Base-by-base conservation (phyloP, 495 filamentous ascomycete species). In the Aspergillus bertholletiae region DNA sequence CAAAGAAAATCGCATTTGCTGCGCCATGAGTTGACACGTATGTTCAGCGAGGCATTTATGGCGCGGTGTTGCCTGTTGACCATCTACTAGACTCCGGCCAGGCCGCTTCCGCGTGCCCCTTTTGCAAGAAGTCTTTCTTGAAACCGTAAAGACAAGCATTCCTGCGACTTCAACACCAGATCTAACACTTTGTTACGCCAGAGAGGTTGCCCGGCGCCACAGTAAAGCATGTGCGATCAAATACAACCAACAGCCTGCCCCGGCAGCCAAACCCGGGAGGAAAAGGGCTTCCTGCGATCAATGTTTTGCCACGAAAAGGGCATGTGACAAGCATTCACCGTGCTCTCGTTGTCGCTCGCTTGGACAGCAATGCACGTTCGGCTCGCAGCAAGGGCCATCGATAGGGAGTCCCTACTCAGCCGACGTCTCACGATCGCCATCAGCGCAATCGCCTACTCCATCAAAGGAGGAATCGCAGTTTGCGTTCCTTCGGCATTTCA, bases 371-470 rank as follows among this genome's bases (percentile, higher is more conserved):
- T 74, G 69, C 23, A 64, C 61, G 18, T 69, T 65, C 32, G 58
- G 22, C 12, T 24, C 34, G 2, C 51, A 56, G 13, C 32, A 43
- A 32, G 32, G 15, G 11, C 32, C 50, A 27, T 49, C 55, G 22
- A 4, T 41, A n/a, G 22, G n/a, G 17, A 15, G 43, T 21, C 46
- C 54, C 30, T 28, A 18, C 18, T 61, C 61, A 18, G 28, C 34
- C 12, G 18, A 41, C n/a, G 35, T 40, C 13, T 55, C 60, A 12
- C 40, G 48, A 18, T 45, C 56, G 45, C 84, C 87, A 66, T 86
- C 86, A 76, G 4, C 0, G 26, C 13, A 32, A 27, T 84, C 79
- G 24, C 82, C 73, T 4, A 86, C 66, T 21, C 78, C 73, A 1
- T 73, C 68, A 49, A 54, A 52, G 27, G 49, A 40, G 5, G 45